Base-by-base conservation (phyloP, 108 stramenopile species). In the Pinguiococcus pyrenoidosus region DNA sequence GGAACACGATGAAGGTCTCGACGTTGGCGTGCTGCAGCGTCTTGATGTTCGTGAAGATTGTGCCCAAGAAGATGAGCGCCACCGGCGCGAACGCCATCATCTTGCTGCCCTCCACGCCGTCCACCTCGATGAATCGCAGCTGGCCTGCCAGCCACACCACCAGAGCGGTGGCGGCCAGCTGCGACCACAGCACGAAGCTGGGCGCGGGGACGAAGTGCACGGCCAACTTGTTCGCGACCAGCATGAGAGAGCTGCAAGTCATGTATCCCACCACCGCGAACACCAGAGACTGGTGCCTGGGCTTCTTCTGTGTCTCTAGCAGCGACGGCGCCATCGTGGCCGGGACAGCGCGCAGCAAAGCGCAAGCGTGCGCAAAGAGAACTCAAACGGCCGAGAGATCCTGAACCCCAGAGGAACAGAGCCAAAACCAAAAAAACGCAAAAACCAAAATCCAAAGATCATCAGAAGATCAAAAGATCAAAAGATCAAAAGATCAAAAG, bases 1-100 rank as follows among this genome's bases (percentile, higher is more conserved):
- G 70, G 47, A 86, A 83, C 8, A 84, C 84, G 54, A 90, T 85
- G 36, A 90, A 73, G 0, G 89, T 90, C 50, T 90, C 89, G n/a
- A 90, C 89, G 44, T 85, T 87, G 16, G 80, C 69, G 16, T 68
- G 28, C 13, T 51, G 56, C 22, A 90, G 55, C 17, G 75, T 73
- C 48, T 80, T 78, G 83, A 85, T 86, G 57, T 86, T 86, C 62
- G 78, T 75, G 49, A 66, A 81, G 0, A 86, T 81, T 5, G 83
- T 81, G 8, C 72, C 28, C 18, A 79, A 70, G 64, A 89, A 86
- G 26, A 76, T 75, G 18, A 86, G 54, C 20, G 78, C 78, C 56
- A 83, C 83, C 1, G 67, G 46, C 32, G 77, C 40, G 49, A 86
- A 86, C 17, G 83, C 78, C 43, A 68, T 63, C 46, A 85, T 72